These are phyloP conservation scores for Toxoplasma gondii DNA, from an alignment of 169 alveolate genomes.

Conservation along the genomic window DNA sequence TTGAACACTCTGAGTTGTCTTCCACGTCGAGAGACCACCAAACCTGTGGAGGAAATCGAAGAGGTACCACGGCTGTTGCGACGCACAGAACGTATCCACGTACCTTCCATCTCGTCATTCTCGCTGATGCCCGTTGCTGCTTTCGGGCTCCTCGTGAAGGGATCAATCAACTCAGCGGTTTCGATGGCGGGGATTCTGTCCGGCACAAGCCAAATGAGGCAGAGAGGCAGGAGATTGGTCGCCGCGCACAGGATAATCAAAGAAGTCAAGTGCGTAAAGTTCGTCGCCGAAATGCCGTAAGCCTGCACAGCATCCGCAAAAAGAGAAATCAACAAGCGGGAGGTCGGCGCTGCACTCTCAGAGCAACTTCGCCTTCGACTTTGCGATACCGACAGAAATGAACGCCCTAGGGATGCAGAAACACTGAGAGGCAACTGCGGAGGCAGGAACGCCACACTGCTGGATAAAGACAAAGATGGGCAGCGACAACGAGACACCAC, in stretches of 20 bases:
- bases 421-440: too few species aligned
- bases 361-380: too few species aligned
- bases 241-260: constrained; percentile 76
- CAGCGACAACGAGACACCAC: neutral
- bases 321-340: neutral
- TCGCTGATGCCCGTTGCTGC: neutral
- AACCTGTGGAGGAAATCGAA: too few species aligned
- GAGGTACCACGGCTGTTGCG: too few species aligned
- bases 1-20: too few species aligned
- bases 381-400: too few species aligned
- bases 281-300: constrained; percentile 77
- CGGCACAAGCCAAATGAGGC: constrained; percentile 76
- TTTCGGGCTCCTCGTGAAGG: neutral
- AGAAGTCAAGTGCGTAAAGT: constrained; percentile 74
- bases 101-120: neutral
- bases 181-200: constrained; percentile 26
- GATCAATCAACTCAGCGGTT: constrained; percentile 7
- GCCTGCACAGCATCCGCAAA: constrained; percentile 30
- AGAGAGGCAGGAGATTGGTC: constrained; percentile 76
- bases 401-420: neutral
- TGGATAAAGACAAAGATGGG: neutral
- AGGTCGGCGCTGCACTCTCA: neutral
- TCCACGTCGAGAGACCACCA: too few species aligned
- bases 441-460: too few species aligned
- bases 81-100: too few species aligned